These are phyloP conservation scores for Stachybotrys echinatus DNA, from an alignment of 2,329 filamentous ascomycete genomes.

Conservation along the genomic window DNA sequence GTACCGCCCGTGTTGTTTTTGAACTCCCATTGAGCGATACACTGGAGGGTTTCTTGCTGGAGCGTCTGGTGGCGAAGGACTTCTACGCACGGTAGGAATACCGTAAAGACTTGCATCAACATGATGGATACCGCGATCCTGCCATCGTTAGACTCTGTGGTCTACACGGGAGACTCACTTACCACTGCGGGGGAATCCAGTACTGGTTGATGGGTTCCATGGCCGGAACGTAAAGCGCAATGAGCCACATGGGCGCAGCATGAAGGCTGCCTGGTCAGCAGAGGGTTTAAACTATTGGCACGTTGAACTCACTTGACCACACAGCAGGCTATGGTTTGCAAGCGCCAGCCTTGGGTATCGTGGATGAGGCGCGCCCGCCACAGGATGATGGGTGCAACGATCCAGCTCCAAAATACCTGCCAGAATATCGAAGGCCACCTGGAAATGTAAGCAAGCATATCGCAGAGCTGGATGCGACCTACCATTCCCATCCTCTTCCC, in stretches of 20 bases:
- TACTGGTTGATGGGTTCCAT: slow-evolving; percentile 48
- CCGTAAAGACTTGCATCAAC: slow-evolving; percentile 57
- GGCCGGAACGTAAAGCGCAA: slow-evolving; percentile 48
- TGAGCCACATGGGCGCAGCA: slow-evolving; percentile 62
- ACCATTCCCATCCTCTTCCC: slow-evolving; percentile 59
- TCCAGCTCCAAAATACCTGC: slow-evolving; percentile 57
- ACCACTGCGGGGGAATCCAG: slow-evolving; percentile 60
- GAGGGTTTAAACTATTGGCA: too few relatives aligned
- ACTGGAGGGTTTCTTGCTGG: slow-evolving; percentile 41
- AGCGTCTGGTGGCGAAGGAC: slow-evolving; percentile 40
- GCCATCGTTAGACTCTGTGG: slow-evolving; percentile 1
- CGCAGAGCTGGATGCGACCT: slow-evolving; percentile 4
- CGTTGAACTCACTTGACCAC: slow-evolving; percentile 40
- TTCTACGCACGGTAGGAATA: slow-evolving; percentile 59
- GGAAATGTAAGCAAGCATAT: slow-evolving; percentile 8
- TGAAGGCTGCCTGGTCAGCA: too few relatives aligned
- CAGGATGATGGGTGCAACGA: slow-evolving; percentile 53
- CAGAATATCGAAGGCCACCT: slow-evolving; percentile 54
- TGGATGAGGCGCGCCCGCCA: slow-evolving; percentile 56
- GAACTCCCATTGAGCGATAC: slow-evolving; percentile 42
- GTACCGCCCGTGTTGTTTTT: too few relatives aligned
- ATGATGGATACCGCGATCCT: slow-evolving; percentile 57
- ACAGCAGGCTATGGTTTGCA: slow-evolving; percentile 51
- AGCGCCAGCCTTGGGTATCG: slow-evolving; percentile 60
- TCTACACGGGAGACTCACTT: slow-evolving; percentile 17